Evolutionary conservation across 257 asterid genomes (phyloP), one percentile per base, ranked within the genome.

Genomic region (Jaltomata sinuosa): DNA sequence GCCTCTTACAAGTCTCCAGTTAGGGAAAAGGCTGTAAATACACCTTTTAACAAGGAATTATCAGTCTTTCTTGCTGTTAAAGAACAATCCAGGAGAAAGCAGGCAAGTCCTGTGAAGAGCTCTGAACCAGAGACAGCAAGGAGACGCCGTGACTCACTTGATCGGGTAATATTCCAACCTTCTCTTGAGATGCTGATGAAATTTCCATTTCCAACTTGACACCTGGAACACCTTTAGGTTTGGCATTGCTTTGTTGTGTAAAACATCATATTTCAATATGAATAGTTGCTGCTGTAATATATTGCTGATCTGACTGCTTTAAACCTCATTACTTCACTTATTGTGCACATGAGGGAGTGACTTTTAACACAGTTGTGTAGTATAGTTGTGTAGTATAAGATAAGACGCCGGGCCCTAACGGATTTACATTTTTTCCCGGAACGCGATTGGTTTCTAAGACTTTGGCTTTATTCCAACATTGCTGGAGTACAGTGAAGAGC

Each of bases 111-210:
- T 83, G 80, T 84, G 85, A 91, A 89, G 91, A 89, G 84, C 85
- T 80, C 83, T 85, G 98, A 93, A 87, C 91, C 95, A 62, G 96
- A 95, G 91, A 93, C 95, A 77, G 95, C 93, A 83, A 92, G 98
- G 87, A 93, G 97, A 85, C 93, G 89, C 27, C 93, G 94, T 32
- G 97, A 93, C 83, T 94, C 99, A 57, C 88, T 97, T 89, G 96
- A 94, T 87, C 92, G 77, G 82, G 99, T 94, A 91, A 92, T 72
- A 34, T 32, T 54, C 52, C 45, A 27, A 49, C 27, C 81, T 77
- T 77, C 29, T 27, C 47, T 67, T 8, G 25, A 67, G 76, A 31
- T 67, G 76, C 16, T 2, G n/a, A 64, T 29, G 32, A 64, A 38
- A 38, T 52, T 32, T 45, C 32, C 11, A 38, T 21, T 38, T 74